phyloP scores from a whole-genome alignment of 345 rosid genomes.

The Corchorus olitorius region DNA sequence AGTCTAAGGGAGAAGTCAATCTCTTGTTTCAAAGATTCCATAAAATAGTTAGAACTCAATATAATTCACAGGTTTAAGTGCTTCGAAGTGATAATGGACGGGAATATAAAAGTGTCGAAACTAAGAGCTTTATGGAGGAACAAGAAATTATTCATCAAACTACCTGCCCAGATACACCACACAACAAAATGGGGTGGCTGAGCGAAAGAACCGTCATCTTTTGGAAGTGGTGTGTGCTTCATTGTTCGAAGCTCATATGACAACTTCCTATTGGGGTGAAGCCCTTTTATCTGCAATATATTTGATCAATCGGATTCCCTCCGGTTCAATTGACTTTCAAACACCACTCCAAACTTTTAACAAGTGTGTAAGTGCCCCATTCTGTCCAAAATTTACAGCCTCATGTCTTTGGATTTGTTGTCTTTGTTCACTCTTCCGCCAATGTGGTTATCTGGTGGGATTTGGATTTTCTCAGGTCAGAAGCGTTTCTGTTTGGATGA shows the following conservation, averaged over 20 bases:
- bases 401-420: slow-evolving; percentile 9
- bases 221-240: slow-evolving; percentile 5
- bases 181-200: neutral
- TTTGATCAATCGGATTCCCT: neutral
- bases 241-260: neutral
- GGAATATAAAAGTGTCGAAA: neutral
- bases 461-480: no score
- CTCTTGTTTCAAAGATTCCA: neutral
- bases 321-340: neutral
- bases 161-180: neutral
- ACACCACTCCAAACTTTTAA: neutral
- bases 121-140: neutral
- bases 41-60: neutral
- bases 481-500: no score
- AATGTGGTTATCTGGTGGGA: no score
- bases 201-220: neutral
- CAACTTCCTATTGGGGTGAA: neutral
- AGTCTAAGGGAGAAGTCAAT: neutral
- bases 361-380: neutral
- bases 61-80: neutral
- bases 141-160: neutral
- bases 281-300: neutral
- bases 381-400: neutral
- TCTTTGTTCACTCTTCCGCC: neutral
- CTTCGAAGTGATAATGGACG: neutral